Evolutionary conservation across 345 rosid genomes (phyloP).

Genomic region (Hypericum androsaemum): DNA sequence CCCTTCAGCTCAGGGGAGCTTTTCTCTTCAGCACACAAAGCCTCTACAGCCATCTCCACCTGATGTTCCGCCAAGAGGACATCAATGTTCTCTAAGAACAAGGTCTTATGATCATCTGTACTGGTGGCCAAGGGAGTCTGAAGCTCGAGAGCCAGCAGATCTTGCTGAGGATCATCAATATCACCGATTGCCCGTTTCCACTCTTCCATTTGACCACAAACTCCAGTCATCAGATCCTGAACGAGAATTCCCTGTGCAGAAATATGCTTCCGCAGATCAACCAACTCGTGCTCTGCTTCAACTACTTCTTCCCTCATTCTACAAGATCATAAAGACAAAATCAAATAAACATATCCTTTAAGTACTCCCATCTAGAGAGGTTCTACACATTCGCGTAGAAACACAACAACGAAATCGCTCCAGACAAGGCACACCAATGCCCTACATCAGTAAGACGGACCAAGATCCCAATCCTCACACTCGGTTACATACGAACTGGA

Average conservation of each 20-base stretch:
- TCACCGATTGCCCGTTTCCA: conserved; percentile 40
- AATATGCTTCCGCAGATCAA: conserved; percentile 72
- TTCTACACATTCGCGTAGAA: too few relatives aligned
- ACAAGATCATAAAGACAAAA: conserved; percentile 17
- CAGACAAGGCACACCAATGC: too few relatives aligned
- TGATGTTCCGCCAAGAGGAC: conserved; percentile 81
- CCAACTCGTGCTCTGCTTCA: conserved; percentile 89
- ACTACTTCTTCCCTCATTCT: conserved; percentile 92
- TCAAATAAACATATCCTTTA: conserved; percentile 1
- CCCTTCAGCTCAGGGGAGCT: conserved; percentile 46
- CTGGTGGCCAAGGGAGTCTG: conserved; percentile 26
- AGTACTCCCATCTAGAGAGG: background rate
- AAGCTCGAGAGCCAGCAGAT: conserved; percentile 20
- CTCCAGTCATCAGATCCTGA: conserved; percentile 81
- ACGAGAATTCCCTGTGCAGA: conserved; percentile 81
- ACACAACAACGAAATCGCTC: too few relatives aligned
- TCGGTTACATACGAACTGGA: background rate
- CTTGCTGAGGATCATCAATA: conserved; percentile 28
- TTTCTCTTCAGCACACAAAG: conserved; percentile 63
- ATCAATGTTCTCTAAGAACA: conserved; percentile 58
- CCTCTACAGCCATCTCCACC: conserved; percentile 64
- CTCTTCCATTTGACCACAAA: conserved; percentile 57
- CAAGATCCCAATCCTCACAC: background rate
- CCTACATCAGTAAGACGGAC: too few relatives aligned
- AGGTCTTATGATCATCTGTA: conserved; percentile 23